Percentiles rank a stretch among this genome's conserved stretches.
These are phyloP conservation scores for Cladophialophora bantiana DNA, from an alignment of 2,329 filamentous ascomycete species.

Conservation along the genomic window DNA sequence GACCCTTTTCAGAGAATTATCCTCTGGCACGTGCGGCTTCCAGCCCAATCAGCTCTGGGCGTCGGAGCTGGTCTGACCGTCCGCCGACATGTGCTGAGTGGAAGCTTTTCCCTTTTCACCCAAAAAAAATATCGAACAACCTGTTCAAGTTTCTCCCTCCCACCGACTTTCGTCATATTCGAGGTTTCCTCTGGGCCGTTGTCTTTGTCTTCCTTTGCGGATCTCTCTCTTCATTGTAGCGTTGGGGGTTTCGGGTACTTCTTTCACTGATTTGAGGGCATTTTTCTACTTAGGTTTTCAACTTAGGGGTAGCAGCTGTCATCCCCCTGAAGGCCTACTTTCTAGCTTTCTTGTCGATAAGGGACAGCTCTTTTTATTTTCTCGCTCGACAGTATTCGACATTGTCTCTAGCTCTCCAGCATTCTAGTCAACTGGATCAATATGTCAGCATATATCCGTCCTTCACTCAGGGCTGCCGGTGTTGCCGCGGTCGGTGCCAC, in stretches of 20 bases:
- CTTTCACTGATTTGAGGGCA: not conserved
- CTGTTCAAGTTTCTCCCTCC: not conserved
- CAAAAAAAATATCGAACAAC: not conserved
- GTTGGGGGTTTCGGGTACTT: not conserved
- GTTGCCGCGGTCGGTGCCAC: constrained; percentile 29
- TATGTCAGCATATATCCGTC: constrained; percentile 32
- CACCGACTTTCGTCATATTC: not conserved
- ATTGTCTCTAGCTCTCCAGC: not conserved
- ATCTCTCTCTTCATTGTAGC: not conserved
- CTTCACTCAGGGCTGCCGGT: constrained; percentile 27
- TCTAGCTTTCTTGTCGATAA: not conserved
- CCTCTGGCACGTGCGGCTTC: constrained; percentile 8
- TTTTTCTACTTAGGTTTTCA: not conserved
- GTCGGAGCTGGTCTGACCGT: constrained; percentile 5
- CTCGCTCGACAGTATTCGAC: not conserved
- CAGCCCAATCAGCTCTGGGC: not conserved
- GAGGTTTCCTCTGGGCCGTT: constrained; percentile 3
- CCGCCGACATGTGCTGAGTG: constrained; percentile 10
- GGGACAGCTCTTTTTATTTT: not conserved
- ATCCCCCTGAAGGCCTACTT: constrained; percentile 6
- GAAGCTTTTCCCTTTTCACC: not conserved
- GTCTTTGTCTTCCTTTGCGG: not conserved
- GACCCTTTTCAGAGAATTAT: not conserved
- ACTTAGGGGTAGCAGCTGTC: constrained; percentile 4
- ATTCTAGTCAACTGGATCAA: not conserved